Base-by-base conservation (phyloP, 1,284 basidiomycete genomes). In the Rhodotorula sp. region DNA sequence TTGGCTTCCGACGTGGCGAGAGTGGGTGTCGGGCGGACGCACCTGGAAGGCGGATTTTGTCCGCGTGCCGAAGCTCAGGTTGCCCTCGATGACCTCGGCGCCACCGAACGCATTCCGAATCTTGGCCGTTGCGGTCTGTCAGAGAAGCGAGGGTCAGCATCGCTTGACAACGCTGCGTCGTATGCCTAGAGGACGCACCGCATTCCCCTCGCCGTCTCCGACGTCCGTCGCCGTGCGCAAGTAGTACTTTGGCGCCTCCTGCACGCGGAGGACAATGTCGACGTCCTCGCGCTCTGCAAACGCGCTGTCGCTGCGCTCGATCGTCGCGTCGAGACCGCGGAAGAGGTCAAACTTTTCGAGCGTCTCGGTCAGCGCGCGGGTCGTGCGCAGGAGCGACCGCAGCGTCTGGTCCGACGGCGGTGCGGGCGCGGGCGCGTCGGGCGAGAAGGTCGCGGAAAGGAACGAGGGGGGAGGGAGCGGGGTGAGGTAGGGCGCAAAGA, bases 121-220 rank as follows among this genome's bases (percentile, higher is more conserved):
- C 64, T 90, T 88, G 23, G 87, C 92, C 10, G 90, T 91, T 53
- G 89, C 86, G 68, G 89, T 92, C 89, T 63, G 44, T 13, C 27
- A 4, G 17, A 10, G 9, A 10, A 90, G 73, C 7, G 23, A 42
- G 25, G 54, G 58, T 65, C 45, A 70, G 44, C 73, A 54, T 48
- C 53, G 61, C 25, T 46, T 57, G 34, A 34, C 23, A 50, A 23
- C 41, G 23, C n/a, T 3, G 41, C 7, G 34, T 23, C 10, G 13
- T 3, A 16, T 13, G 27, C 21, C 1, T 14, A 48, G 56, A 68
- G 27, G 4, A 25, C 48, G 41, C 44, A 63, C 61, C 1, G 91
- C 92, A 66, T 85, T 92, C 13, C 93, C 96, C 81, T 98, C 96
- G 64, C 91, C 91, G 68, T 97, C 93, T 14, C 97, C 97, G 7